Percentiles rank a stretch among this genome's conserved stretches.
phyloP scores from a whole-genome alignment of 345 rosid genomes.

The Populus deltoides region DNA sequence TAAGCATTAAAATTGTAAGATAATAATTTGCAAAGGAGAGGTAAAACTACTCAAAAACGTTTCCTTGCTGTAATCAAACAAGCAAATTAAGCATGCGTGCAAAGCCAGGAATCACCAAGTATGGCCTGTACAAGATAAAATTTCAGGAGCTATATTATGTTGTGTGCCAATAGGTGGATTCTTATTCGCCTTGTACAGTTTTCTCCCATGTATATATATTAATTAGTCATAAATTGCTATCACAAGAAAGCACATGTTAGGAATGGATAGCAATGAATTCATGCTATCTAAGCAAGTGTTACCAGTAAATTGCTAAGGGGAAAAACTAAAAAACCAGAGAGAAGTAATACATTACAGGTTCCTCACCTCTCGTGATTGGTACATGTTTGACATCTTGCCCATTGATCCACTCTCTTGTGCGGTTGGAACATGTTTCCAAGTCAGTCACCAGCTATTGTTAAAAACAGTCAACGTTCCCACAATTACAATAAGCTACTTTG shows the following conservation, averaged over 20 bases:
- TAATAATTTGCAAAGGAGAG: not conserved
- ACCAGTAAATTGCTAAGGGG: not conserved
- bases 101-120: not conserved
- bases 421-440: conserved; percentile 56
- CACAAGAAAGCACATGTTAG: not conserved
- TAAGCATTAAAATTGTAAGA: not conserved
- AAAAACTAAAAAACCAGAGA: not conserved
- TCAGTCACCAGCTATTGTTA: conserved; percentile 53
- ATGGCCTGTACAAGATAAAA: not conserved
- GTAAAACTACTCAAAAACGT: not conserved
- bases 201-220: not conserved
- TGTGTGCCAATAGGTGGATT: not conserved
- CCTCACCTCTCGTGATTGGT: conserved; percentile 46
- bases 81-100: not conserved
- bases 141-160: not conserved
- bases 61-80: conserved; percentile 3
- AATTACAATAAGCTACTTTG: conserved; percentile 3
- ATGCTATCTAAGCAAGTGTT: not conserved
- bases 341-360: not conserved
- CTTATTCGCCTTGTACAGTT: not conserved
- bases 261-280: not conserved
- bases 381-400: conserved; percentile 27
- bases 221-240: not conserved
- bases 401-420: conserved; percentile 42
- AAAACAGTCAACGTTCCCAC: conserved; percentile 24